Base-by-base conservation (phyloP, 2,329 filamentous ascomycete genomes). In the Ceratocystis destructans region DNA sequence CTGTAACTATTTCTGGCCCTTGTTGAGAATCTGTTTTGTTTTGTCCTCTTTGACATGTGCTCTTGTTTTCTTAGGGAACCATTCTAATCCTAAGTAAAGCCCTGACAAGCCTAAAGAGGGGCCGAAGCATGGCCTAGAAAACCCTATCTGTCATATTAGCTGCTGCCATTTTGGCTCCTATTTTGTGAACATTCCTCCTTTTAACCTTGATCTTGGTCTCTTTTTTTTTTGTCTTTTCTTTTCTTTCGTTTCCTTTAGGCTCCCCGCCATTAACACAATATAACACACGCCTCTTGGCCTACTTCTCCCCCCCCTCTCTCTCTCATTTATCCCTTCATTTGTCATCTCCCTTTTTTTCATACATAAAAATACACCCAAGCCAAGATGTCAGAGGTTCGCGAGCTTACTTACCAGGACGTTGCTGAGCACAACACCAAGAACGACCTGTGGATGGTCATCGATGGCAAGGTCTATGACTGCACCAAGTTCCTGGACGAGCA, bases 401-500 rank as follows among this genome's bases (percentile, higher is more conserved):
- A 84, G 74, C 83, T 87, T 79, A 94, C 88, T 73, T 89, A 86
- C 79, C 81, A 87, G 74, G 89, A 96, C 77, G 84, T 96, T 78
- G 82, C 88, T 69, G 84, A 85, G 78, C 90, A 96, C 83, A 89
- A 87, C 80, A 86, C 83, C 78, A 96, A 96, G 86, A 96, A 91
- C 83, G 91, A 97, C 77, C 80, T 96, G 70, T 96, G 83, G 80
- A 76, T 96, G 73, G 87, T 96, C 70, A 85, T 99, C 73, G 90
- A 97, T 80, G 92, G 96, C 78, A 96, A 96, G 82, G 87, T 99
- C 80, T 99, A 97, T 84, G 85, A 97, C 77, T 78, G 82, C 75
- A 83, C 86, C 73, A 88, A 87, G 77, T 99, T 99, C 78, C 82
- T 97, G 71, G 93, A 97, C 76, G 94, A 99, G 86, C 94, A 99